Evolutionary conservation across 2,329 filamentous ascomycete genomes (phyloP).

Genomic region (Penicillium sp.): DNA sequence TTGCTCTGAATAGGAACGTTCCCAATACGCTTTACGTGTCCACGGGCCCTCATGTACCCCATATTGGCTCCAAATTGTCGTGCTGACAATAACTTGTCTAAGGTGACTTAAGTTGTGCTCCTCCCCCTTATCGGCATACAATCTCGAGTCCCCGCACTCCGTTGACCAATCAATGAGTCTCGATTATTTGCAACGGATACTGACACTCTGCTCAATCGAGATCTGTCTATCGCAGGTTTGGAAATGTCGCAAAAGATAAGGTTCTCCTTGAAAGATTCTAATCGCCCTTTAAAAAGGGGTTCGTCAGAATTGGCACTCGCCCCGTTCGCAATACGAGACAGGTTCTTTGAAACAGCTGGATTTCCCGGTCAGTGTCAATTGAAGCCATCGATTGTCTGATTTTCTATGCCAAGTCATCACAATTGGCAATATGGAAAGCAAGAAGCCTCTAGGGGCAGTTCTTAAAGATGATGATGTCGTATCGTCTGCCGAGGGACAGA

Average conservation of each 20-base stretch:
- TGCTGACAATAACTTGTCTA: too few species aligned
- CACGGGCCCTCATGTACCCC: too few species aligned
- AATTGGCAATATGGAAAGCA: constrained; percentile 13
- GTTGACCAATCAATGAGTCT: constrained; percentile 16
- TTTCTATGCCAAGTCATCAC: not conserved
- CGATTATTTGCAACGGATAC: constrained; percentile 5
- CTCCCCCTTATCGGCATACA: not conserved
- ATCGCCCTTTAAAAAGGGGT: not conserved
- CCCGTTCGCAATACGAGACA: too few species aligned
- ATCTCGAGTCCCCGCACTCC: not conserved
- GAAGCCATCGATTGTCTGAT: too few species aligned
- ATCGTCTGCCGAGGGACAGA: constrained; percentile 27
- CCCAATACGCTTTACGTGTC: not conserved
- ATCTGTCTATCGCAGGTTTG: not conserved
- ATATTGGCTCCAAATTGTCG: too few species aligned
- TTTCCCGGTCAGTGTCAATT: too few species aligned
- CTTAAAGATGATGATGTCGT: constrained; percentile 17
- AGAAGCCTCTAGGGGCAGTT: constrained; percentile 12
- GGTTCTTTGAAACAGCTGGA: too few species aligned
- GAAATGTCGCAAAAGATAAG: not conserved
- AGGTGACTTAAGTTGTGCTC: not conserved
- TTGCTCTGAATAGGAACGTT: not conserved
- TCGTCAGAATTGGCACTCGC: too few species aligned
- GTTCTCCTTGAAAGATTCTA: not conserved
- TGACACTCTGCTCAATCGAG: not conserved